Evolutionary conservation across 1,284 basidiomycete species (phyloP).

Genomic region (Blastosporella zonata): DNA sequence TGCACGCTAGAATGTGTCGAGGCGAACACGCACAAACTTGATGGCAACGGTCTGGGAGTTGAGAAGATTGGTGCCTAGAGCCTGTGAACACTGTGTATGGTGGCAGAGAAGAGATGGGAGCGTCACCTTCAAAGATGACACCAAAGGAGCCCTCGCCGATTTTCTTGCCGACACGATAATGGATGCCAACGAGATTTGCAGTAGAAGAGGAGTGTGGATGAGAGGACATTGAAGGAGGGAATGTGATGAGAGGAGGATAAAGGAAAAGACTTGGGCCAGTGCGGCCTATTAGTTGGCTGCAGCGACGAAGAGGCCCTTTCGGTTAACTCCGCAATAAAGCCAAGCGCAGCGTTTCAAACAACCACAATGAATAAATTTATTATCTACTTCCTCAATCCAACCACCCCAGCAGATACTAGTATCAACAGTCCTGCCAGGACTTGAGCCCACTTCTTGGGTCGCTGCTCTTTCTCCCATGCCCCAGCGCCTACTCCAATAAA

Average conservation of each 20-base stretch:
- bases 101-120: conserved; percentile 20
- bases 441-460: conserved; percentile 20
- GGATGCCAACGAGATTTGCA: conserved; percentile 70
- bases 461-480: conserved; percentile 26
- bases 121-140: conserved; percentile 92
- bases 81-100: conserved; percentile 12
- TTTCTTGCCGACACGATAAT: conserved; percentile 86
- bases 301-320: conserved; percentile 19
- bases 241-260: conserved; percentile 21
- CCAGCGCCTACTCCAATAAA: conserved; percentile 37
- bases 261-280: conserved; percentile 28
- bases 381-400: conserved; percentile 9
- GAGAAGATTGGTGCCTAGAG: conserved; percentile 84
- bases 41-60: conserved; percentile 96
- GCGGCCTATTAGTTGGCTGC: conserved; percentile 33
- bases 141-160: conserved; percentile 90
- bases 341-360: conserved; percentile 14
- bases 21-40: conserved; percentile 80
- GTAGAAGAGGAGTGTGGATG: conserved; percentile 51
- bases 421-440: conserved; percentile 13
- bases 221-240: conserved; percentile 37
- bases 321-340: conserved; percentile 21
- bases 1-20: not conserved
- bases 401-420: conserved; percentile 5
- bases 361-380: conserved; percentile 8